Evolutionary conservation across 148 eudicot species (phyloP), one percentile per base, ranked within the genome.

Genomic region (Rhododendron simsii): DNA sequence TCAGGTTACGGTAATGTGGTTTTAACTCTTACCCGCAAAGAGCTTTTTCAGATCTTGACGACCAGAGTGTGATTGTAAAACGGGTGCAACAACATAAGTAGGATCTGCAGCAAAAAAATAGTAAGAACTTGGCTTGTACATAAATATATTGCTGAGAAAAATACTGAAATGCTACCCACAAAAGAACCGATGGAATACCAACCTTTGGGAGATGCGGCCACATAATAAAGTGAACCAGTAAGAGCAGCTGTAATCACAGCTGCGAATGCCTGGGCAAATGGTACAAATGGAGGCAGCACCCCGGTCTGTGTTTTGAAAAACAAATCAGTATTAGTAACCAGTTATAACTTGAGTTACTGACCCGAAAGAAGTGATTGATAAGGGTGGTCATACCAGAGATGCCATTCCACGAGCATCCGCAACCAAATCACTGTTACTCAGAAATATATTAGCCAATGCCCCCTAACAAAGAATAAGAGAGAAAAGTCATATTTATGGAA

Each of bases 161-260:
- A 83, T 61, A 1, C 28, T 28, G 51, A 63, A 82, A 23, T 2
- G 0, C 18, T 7, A 3, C 37, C 3, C 3, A 20, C 51, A 55
- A 45, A 15, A 74, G 69, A 65, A 41, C 76, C 16, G 50, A 28
- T 77, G 45, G 51, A 76, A 37, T 39, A 55, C 44, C 26, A 84
- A 97, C 99, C 99, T 93, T 97, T 94, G 0, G 99, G 98, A 50
- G 99, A 95, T 63, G 99, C 98, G 53, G 99, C 98, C 78, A 97
- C 89, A 30, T 95, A 97, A 84, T 97, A 97, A 35, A 97, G 95
- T 35, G 99, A 94, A 51, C 98, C 98, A 0, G 99, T 97, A 84
- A 97, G 96, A 55, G 95, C 98, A 61, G 99, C 99, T 51, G 99
- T 97, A 84, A 95, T 92, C 51, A 93, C 98, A 33, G 99, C 98